phyloP scores from a whole-genome alignment of 495 filamentous ascomycete genomes.

The Daldinia vernicosa region DNA sequence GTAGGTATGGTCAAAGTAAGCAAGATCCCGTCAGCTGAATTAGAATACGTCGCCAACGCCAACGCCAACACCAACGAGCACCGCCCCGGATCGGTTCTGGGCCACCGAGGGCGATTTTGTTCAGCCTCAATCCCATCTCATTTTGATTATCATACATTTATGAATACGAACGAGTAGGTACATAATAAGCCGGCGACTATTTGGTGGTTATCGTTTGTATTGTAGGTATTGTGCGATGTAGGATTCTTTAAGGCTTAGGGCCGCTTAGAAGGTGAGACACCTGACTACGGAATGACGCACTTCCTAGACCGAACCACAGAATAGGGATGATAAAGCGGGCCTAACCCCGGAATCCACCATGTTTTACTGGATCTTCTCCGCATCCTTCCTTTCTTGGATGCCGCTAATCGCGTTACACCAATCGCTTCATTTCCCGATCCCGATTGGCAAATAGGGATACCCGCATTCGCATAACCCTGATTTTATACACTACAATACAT shows the following conservation, averaged over 20 bases:
- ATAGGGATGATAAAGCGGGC: constrained; percentile 21
- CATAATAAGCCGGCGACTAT: not conserved
- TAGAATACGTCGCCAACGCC: not conserved
- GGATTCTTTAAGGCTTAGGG: constrained; percentile 26
- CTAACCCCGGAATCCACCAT: constrained; percentile 5
- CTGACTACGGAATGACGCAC: constrained; percentile 36
- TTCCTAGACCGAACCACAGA: constrained; percentile 23
- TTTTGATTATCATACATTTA: not conserved
- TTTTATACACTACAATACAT: not conserved
- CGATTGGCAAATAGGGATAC: no score
- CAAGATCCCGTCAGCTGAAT: constrained; percentile 8
- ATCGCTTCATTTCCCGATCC: not conserved
- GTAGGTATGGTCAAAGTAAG: not conserved
- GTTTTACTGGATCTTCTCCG: constrained; percentile 29
- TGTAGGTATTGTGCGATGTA: no score
- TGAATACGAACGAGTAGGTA: not conserved
- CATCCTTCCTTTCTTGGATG: constrained; percentile 14
- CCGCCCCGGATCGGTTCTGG: not conserved
- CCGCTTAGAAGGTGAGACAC: constrained; percentile 17
- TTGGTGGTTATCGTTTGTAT: not conserved
- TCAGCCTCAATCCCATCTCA: constrained; percentile 10
- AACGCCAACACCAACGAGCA: not conserved
- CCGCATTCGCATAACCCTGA: not conserved
- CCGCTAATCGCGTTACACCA: not conserved
- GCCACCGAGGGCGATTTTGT: not conserved